Evolutionary conservation across 495 filamentous ascomycete genomes (phyloP), one percentile per base, ranked within the genome.

Genomic region (Penicillium canariense): DNA sequence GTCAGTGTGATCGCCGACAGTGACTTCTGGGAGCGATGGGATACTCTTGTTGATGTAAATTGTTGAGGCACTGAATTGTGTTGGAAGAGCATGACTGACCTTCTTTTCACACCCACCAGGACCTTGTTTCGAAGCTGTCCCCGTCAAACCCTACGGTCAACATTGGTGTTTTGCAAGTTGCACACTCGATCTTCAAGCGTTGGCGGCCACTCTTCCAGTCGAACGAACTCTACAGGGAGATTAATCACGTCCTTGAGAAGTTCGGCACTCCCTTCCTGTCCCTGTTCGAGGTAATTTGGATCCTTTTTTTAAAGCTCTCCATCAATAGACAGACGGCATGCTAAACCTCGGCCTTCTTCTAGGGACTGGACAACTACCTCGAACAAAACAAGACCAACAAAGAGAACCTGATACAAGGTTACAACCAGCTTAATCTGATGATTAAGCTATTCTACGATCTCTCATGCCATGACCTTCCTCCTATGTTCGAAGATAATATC

Each of bases 1-100:
- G 90, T 97, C 66, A 96, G 94, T 71, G 82, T 91, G 57, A 97
- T 99, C 56, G 95, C 95, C 31, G 93, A 97, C 69, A 96, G 91
- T 60, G 95, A 99, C 67, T 99, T 99, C 72, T 97, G 87, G 87
- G 77, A 86, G 68, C 80, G 88, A 62, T 99, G 95, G 95, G 88
- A 96, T 63, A 95, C 91, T 30, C 78, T 99, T 54, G 87, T 92
- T 42, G 84, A 90, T 75, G 84, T 88, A 67, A 55, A 75, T 69
- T 32, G 35, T 22, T n/a, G 31, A 38, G 11, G 12, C 3, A 18
- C 31, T 30, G n/a, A 9, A 32, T 4, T 18, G 38, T 30, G 8
- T 11, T 38, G 4, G 40, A 18, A 36, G n/a, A 27, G 28, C 12
- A 3, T 42, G 12, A 27, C 20, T 56, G 20, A 32, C 35, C 39